Evolutionary conservation across 148 eudicot genomes (phyloP), one percentile per base, ranked within the genome.

Genomic region (Silene latifolia): DNA sequence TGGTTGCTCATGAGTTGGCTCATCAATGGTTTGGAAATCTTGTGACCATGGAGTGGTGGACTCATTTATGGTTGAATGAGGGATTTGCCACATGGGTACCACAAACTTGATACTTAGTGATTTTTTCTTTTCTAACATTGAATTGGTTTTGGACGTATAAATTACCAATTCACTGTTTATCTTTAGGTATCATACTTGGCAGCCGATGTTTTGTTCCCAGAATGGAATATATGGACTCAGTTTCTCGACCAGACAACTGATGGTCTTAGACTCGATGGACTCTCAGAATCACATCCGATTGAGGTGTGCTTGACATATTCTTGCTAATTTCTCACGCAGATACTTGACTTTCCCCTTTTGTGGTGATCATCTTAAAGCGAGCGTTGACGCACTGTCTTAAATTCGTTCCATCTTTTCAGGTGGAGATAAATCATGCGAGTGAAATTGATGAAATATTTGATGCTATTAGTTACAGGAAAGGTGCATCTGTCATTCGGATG

Each of bases 41-140:
- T 72, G 98, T 94, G 69, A 94, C 98, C 32, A 94, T 94, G 98
- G 98, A 94, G 67, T 94, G 98, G 98, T 93, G 98, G 98, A 91
- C 98, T 8, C 93, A 94, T 86, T 83, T 94, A 61, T 91, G 98
- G 98, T 82, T 93, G 83, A 94, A 94, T 76, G 98, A 94, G 83
- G 98, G 98, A 71, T 91, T 94, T 79, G 98, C 98, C 47, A 94
- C 98, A 69, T 94, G 98, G 98, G 98, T 94, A 89, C 39, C 1
- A 9, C 73, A 18, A 54, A 48, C 71, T 20, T 57, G 44, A 19
- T 47, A 24, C 12, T 70, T 25, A 51, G 18, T 62, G 71, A 18
- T 24, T 58, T 15, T 60, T 48, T 12, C 73, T 4, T 74, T 20
- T 42, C 42, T 25, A 25, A 15, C 21, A 24, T 0, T 54, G 14